Evolutionary conservation across 2,329 filamentous ascomycete genomes (phyloP), one percentile per base, ranked within the genome.

Genomic region (Pseudopithomyces chartarum): DNA sequence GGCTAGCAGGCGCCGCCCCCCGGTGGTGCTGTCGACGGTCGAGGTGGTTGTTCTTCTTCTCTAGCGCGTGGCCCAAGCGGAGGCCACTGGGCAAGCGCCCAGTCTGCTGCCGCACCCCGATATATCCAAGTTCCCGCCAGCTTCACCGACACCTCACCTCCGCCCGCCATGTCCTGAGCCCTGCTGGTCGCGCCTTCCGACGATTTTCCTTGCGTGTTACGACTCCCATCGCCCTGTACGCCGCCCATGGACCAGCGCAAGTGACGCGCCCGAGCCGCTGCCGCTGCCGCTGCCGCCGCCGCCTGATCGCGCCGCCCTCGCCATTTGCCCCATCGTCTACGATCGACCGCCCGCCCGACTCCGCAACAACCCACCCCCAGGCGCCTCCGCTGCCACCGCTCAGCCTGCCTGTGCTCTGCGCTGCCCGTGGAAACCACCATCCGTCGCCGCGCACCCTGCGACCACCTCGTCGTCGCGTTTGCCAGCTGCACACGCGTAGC

Each of bases 321-420:
- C 38, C 26, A 26, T 19, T 45, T 42, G 40, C 39, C 32, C 36
- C 34, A n/a, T 26, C 38, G 36, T 13, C 48, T 26, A 26, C 46
- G 3, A 26, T 32, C 50, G 32, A 17, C 40, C 50, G 49, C 47
- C 29, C n/a, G n/a, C n/a, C 26, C 43, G 26, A 20, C 32, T 47
- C 56, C 49, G 22, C 52, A 34, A 26, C 26, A 29, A 29, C 26
- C 26, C 26, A 22, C 17, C 38, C 47, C 39, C 49, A 19, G 45
- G 46, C 36, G 26, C 33, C 47, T 40, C 47, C 46, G 29, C 20
- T 36, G n/a, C 20, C 15, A 36, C 45, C 63, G 45, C 55, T 48
- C 12, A n/a, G n/a, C n/a, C 44, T 49, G 32, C 58, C 57, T 60
- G 55, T 58, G 57, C 61, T 40, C 49, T 45, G 15, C 7, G 32